These are phyloP conservation scores for Funneliformis geosporum DNA, from an alignment of 192 early-diverging fungal genomes.

Conservation along the genomic window DNA sequence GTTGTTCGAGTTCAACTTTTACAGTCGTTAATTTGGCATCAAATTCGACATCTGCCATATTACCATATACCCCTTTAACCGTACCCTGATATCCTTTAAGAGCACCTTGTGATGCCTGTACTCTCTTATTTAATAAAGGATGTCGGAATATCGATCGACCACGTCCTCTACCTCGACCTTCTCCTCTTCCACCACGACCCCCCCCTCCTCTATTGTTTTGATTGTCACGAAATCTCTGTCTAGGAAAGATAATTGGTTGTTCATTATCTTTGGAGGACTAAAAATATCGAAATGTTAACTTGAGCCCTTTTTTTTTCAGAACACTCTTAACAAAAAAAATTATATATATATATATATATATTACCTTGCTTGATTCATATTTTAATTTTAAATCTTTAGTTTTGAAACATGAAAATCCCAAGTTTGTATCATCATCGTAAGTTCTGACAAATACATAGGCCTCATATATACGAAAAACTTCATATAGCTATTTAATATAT, in stretches of 20 bases:
- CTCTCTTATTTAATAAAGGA: background rate
- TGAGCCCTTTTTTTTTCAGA: no score
- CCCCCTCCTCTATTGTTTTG: background rate
- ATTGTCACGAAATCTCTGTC: background rate
- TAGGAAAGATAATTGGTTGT: background rate
- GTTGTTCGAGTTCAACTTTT: background rate
- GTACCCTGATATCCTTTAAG: background rate
- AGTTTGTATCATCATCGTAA: background rate
- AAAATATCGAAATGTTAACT: background rate
- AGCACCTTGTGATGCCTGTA: background rate
- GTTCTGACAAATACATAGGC: background rate
- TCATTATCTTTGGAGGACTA: background rate
- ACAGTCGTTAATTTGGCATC: background rate
- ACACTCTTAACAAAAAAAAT: no score
- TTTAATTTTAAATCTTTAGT: background rate
- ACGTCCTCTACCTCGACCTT: background rate
- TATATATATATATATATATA: background rate
- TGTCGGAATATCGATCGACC: background rate
- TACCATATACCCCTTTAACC: background rate
- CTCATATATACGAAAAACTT: background rate
- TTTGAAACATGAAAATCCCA: background rate
- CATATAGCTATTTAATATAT: background rate
- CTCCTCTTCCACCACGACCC: background rate
- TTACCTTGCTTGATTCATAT: background rate
- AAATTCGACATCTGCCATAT: background rate